A percentile compares a stretch with the other conserved stretches of the same genome.
Evolutionary conservation across 257 asterid genomes (phyloP).

Genomic region (Misopates orontium): DNA sequence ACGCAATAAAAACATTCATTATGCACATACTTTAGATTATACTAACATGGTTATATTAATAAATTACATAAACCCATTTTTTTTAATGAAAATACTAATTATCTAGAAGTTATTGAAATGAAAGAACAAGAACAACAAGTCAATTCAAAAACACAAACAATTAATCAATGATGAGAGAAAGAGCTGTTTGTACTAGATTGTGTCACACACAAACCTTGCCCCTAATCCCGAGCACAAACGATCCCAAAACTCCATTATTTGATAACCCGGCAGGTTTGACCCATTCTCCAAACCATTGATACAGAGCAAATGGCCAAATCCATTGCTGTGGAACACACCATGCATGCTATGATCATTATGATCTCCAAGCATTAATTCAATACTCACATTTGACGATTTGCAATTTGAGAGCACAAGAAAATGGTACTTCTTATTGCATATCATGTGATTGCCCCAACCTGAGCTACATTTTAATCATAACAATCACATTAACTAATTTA

Average conservation of each 20-base stretch:
- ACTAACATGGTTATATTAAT: too few relatives aligned
- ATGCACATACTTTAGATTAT: too few relatives aligned
- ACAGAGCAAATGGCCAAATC: slow-evolving; percentile 91
- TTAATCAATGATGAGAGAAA: background rate
- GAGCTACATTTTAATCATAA: slow-evolving; percentile 39
- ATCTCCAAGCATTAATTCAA: slow-evolving; percentile 53
- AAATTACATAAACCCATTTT: too few relatives aligned
- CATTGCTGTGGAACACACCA: slow-evolving; percentile 92
- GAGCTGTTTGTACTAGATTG: background rate
- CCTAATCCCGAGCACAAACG: slow-evolving; percentile 77
- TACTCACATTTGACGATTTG: slow-evolving; percentile 41
- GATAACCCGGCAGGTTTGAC: slow-evolving; percentile 66
- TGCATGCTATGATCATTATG: slow-evolving; percentile 52
- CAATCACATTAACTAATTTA: background rate
- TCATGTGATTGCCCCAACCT: slow-evolving; percentile 97
- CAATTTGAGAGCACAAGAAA: slow-evolving; percentile 70
- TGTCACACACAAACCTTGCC: slow-evolving; percentile 59
- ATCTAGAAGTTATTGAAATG: too few relatives aligned
- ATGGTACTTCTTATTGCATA: slow-evolving; percentile 92
- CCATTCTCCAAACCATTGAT: slow-evolving; percentile 70
- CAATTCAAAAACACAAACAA: background rate
- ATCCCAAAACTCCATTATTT: slow-evolving; percentile 95
- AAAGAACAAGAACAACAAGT: background rate
- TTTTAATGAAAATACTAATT: too few relatives aligned
- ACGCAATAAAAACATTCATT: too few relatives aligned